A percentile compares a stretch with the other conserved stretches of the same genome.
Conservation (phyloP, 805 yeast species). For the Teunomyces gatunensis region DNA sequence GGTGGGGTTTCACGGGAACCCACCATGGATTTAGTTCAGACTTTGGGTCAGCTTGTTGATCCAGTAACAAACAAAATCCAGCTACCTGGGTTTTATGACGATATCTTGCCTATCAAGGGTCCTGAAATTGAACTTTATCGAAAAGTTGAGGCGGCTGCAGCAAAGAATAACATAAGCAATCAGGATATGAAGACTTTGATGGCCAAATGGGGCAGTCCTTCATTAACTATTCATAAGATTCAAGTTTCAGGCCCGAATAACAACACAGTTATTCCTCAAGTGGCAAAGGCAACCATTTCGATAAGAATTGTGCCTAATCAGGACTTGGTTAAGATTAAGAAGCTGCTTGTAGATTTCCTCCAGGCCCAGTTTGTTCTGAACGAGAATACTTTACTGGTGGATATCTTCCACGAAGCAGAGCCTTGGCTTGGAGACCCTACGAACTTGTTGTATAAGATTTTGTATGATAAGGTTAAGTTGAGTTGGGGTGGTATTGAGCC, state of each 20-base stretch:
- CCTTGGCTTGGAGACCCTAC: conserved; percentile 93
- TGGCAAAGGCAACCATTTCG: conserved; percentile 73
- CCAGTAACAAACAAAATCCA: conserved; percentile 40
- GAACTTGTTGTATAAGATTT: conserved; percentile 67
- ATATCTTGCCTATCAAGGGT: conserved; percentile 55
- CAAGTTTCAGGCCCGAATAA: conserved; percentile 89
- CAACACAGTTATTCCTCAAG: conserved; percentile 83
- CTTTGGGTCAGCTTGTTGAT: conserved; percentile 64
- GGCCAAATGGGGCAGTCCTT: conserved; percentile 87
- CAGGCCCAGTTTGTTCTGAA: conserved; percentile 47
- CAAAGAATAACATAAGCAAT: conserved; percentile 31
- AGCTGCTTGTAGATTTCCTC: conserved; percentile 47
- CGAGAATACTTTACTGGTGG: conserved; percentile 58
- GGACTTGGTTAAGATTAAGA: conserved; percentile 57
- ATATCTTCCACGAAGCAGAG: conserved; percentile 80
- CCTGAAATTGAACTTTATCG: conserved; percentile 62
- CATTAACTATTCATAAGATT: conserved; percentile 80
- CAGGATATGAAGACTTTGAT: conserved; percentile 50
- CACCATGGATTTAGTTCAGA: conserved; percentile 74
- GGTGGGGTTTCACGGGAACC: conserved; percentile 93
- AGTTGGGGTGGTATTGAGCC: conserved; percentile 81
- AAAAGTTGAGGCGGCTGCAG: conserved; percentile 47
- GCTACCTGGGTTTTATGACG: conserved; percentile 70
- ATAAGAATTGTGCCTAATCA: conserved; percentile 90
- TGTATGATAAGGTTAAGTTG: conserved; percentile 56